phyloP scores from a whole-genome alignment of 805 yeast genomes.

The Blastobotrys americana region DNA sequence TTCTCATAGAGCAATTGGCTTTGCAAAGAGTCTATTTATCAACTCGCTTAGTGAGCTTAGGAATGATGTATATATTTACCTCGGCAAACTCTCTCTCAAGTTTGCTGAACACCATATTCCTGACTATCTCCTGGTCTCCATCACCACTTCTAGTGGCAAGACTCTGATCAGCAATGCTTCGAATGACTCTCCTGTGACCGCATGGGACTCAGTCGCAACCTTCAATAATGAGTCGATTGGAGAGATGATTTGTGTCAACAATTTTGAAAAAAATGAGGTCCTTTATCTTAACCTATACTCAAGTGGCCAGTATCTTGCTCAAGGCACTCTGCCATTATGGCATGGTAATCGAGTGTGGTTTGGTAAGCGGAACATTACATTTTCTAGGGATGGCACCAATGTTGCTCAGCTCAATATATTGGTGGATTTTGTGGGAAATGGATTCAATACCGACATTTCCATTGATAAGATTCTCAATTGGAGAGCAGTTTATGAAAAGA shows the following conservation, averaged over 20 bases:
- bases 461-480: conserved; percentile 50
- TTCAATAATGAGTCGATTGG: conserved; percentile 64
- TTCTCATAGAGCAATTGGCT: conserved; percentile 47
- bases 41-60: conserved; percentile 20
- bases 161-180: conserved; percentile 61
- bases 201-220: conserved; percentile 71
- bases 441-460: conserved; percentile 50
- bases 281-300: conserved; percentile 50
- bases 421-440: conserved; percentile 62
- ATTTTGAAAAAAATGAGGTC: conserved; percentile 48
- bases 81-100: conserved; percentile 19
- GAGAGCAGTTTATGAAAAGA: conserved; percentile 40
- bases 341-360: conserved; percentile 17
- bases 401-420: conserved; percentile 43
- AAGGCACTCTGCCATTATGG: conserved; percentile 42
- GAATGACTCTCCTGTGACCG: conserved; percentile 43
- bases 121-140: conserved; percentile 44
- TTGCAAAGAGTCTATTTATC: conserved; percentile 35
- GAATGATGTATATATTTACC: conserved; percentile 21
- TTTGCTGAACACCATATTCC: conserved; percentile 10
- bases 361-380: conserved; percentile 15
- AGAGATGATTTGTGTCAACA: conserved; percentile 59
- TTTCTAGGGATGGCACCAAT: conserved; percentile 38
- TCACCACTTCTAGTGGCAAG: conserved; percentile 44
- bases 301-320: conserved; percentile 58